Evolutionary conservation across 2,329 filamentous ascomycete species (phyloP).

Genomic region (Penicillium thymicola): DNA sequence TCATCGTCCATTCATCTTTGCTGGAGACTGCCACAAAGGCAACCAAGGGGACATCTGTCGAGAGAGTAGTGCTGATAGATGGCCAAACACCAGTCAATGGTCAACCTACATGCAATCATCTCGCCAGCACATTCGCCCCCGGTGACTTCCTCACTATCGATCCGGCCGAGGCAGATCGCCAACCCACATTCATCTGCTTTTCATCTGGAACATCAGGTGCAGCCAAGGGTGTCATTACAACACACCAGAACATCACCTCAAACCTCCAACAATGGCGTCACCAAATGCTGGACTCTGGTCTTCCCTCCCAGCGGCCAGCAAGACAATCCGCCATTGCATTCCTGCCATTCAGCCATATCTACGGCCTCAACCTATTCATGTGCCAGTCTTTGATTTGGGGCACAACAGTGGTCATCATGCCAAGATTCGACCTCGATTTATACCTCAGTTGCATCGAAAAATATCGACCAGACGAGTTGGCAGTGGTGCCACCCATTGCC

Average conservation of each 20-base stretch:
- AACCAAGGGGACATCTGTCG: constrained; percentile 14
- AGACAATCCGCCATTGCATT: constrained; percentile 18
- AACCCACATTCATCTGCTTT: constrained; percentile 20
- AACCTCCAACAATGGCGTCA: constrained; percentile 22
- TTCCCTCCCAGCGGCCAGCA: constrained; percentile 5
- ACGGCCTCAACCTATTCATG: constrained; percentile 18
- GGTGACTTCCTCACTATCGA: constrained; percentile 7
- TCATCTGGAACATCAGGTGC: constrained; percentile 23
- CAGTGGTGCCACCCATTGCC: constrained; percentile 19
- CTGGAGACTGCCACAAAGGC: constrained; percentile 16
- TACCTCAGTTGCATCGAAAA: constrained; percentile 18
- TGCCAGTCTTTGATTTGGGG: constrained; percentile 18
- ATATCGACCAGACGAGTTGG: constrained; percentile 18
- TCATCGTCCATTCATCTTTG: constrained; percentile 20
- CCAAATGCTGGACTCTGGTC: constrained; percentile 10
- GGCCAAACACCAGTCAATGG: constrained; percentile 9
- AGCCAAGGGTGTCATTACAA: constrained; percentile 21
- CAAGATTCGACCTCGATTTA: constrained; percentile 18
- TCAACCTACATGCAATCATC: constrained; percentile 15
- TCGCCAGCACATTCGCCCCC: constrained; percentile 14
- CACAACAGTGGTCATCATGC: constrained; percentile 14
- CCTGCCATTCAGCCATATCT: constrained; percentile 23
- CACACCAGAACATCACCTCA: constrained; percentile 20
- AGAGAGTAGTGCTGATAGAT: constrained; percentile 16
- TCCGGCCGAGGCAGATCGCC: constrained; percentile 10